Evolutionary conservation across 805 yeast genomes (phyloP).

Genomic region (Candida ficus): DNA sequence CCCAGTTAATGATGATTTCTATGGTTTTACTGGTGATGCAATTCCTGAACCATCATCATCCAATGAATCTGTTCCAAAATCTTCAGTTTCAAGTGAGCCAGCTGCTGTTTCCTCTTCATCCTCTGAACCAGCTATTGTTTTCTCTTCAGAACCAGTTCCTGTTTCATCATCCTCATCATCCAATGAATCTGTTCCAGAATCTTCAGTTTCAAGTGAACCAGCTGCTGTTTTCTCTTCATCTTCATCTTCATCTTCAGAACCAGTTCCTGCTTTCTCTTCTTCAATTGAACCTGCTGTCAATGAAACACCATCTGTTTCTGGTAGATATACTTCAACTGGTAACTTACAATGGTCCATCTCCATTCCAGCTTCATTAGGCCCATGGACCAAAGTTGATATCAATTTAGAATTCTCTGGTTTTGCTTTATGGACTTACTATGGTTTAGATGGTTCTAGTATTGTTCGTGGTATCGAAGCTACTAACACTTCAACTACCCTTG

Average conservation of each 20-base stretch:
- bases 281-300: too few species aligned
- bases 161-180: too few species aligned
- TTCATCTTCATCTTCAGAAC: neutral
- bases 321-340: neutral
- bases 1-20: neutral
- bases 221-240: too few species aligned
- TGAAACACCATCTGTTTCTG: neutral
- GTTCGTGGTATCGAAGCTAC: too few species aligned
- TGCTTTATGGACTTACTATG: too few species aligned
- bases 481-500: too few species aligned
- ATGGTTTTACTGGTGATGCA: neutral
- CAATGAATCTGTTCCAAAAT: too few species aligned
- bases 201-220: too few species aligned
- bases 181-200: too few species aligned
- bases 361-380: conserved; percentile 20
- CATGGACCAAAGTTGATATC: conserved; percentile 14
- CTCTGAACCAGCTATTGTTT: neutral
- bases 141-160: neutral
- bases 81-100: too few species aligned
- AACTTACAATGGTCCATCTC: conserved; percentile 13
- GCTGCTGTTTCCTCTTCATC: neutral
- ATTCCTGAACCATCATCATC: neutral
- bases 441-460: too few species aligned
- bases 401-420: conserved; percentile 1
- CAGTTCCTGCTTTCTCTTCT: neutral